Percentiles rank a stretch among this genome's conserved stretches.
phyloP scores from a whole-genome alignment of 805 yeast genomes.

The Candida arabinofermentans region DNA sequence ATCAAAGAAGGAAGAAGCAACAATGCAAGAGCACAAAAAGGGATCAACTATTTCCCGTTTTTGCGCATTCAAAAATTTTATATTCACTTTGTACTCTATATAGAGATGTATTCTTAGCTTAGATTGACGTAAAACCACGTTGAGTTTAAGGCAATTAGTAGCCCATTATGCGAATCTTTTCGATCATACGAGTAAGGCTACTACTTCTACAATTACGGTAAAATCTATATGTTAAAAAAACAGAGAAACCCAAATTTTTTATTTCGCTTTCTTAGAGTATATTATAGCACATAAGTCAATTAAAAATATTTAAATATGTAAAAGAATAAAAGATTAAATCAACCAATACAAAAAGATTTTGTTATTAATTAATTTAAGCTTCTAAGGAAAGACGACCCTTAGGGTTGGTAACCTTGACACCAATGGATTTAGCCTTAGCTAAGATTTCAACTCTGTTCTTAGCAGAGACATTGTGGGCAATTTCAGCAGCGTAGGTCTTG shows the following conservation, averaged over 20 bases:
- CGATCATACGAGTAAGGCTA: too few relatives aligned
- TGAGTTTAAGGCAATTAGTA: too few relatives aligned
- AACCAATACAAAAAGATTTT: neutral
- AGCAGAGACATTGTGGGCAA: slow-evolving; percentile 97
- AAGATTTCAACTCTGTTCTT: slow-evolving; percentile 96
- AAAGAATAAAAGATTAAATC: slow-evolving; percentile 2
- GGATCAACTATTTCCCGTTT: too few relatives aligned
- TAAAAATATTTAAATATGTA: slow-evolving; percentile 13
- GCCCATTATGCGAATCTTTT: too few relatives aligned
- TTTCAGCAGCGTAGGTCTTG: slow-evolving; percentile 99
- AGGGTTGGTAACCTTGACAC: slow-evolving; percentile 98
- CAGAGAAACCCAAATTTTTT: slow-evolving; percentile 2
- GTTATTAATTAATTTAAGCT: slow-evolving; percentile 57
- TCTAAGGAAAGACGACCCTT: slow-evolving; percentile 97
- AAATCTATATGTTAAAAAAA: neutral
- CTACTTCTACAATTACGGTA: neutral
- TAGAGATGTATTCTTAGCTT: too few relatives aligned
- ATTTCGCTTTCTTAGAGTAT: neutral
- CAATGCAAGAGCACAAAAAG: too few relatives aligned
- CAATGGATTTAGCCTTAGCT: slow-evolving; percentile 96
- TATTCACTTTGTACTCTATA: too few relatives aligned
- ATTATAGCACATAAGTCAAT: slow-evolving; percentile 17
- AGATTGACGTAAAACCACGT: too few relatives aligned
- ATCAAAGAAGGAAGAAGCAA: too few relatives aligned
- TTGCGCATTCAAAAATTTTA: too few relatives aligned